phyloP scores from a whole-genome alignment of 2,329 filamentous ascomycete species.

The Karstenula rhodostoma region DNA sequence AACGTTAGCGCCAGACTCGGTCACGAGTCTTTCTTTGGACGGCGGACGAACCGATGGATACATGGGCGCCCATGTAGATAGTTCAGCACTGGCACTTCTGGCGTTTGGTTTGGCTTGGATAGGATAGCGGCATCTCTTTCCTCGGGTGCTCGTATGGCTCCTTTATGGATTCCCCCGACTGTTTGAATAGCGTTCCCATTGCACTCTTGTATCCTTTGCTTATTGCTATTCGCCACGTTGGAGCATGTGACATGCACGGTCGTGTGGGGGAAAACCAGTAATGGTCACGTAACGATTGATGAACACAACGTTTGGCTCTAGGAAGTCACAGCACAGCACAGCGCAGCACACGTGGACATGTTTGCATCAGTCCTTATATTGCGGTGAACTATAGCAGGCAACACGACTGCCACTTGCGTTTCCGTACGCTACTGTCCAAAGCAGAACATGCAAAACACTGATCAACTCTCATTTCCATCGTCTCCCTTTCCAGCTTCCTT shows the following conservation, averaged over 20 bases:
- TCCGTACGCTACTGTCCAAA: no score
- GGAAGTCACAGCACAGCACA: no score
- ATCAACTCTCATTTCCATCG: neutral
- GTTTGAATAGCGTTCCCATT: conserved; percentile 4
- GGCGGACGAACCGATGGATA: neutral
- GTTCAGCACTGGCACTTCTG: neutral
- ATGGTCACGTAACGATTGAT: neutral
- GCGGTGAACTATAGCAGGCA: neutral
- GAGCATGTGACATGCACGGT: neutral
- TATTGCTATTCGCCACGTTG: neutral
- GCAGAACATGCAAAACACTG: neutral
- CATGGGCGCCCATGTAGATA: neutral
- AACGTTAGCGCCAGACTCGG: no score
- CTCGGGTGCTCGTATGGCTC: neutral
- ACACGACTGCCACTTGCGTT: neutral
- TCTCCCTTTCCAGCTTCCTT: neutral
- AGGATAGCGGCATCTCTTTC: neutral
- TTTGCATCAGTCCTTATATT: neutral
- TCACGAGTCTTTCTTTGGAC: no score
- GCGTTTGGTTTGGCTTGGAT: neutral
- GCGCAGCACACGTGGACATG: neutral
- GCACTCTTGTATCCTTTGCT: neutral
- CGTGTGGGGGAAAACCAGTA: neutral
- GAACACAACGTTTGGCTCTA: no score
- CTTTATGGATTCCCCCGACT: neutral